Evolutionary conservation across 768 basidiomycete species (phyloP), one percentile per base, ranked within the genome.

Genomic region (Omphalotus guepiniiformis): DNA sequence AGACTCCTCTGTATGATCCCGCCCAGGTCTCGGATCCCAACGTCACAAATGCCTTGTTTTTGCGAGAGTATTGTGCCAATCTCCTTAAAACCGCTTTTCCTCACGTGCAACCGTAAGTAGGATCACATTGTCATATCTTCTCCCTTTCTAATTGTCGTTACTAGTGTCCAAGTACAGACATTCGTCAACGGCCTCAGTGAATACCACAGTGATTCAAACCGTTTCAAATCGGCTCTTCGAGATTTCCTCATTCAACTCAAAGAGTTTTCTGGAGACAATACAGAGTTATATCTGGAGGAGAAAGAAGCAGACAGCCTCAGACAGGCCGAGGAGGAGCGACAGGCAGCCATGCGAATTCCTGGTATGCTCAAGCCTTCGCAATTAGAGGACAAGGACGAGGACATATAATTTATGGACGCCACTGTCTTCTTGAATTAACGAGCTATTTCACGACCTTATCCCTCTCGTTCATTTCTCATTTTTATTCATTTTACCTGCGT

Each of bases 181-280:
- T 91, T 90, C 57, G 75, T 89, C 36, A 67, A 71, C 23, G 77
- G 77, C 42, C 68, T 92, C 44, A 75, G 79, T 47, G 85, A 89
- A 60, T 79, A 79, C 60, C 79, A 90, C 59, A 82, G 73, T 59
- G 88, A 92, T 58, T 80, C 85, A 66, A 87, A 85, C 57, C 81
- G 86, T 54, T 99, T 98, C 84, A 97, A 98, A 71, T 73, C 91
- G 55, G 85, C 88, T 13, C 75, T 97, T 39, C 89, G 95, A 48
- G 96, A 98, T 68, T 99, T 98, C 85, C 81, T 99, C 47, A 92
- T 99, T 56, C 89, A 93, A 57, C 81, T 99, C 53, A 96, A 96
- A 63, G 96, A 98, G 67, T 98, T 96, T 72, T 93, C 92, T 5
- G 89, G 86, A 4, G 93, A 96, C 59, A 94, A 95, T 54, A 71